Base-by-base conservation (phyloP, 2,329 filamentous ascomycete genomes). In the Cadophora sp. region DNA sequence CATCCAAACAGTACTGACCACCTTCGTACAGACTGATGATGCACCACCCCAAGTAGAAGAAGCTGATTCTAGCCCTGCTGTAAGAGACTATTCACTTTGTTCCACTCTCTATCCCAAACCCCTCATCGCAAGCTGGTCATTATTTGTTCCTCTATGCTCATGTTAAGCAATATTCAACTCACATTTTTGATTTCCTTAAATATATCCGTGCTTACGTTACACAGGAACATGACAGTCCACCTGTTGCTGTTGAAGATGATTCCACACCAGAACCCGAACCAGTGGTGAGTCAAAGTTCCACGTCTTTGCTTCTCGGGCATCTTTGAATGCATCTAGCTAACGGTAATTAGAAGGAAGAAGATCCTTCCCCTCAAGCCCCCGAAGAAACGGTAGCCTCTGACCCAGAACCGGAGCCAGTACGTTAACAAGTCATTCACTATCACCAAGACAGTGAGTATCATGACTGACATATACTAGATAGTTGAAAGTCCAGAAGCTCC, bases 341-440 rank as follows among this genome's bases (percentile, higher is more conserved):
- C 5, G 30, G n/a, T 6, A n/a, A 0, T 9, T 30, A 62, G 60
- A 45, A 53, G 39, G 60, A 62, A 41, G 59, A 62, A 43, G 60
- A 62, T 11, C 20, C 47, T 33, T 24, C 33, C 8, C 16, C 22
- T 13, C 36, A 20, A 27, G 36, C n/a, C 20, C n/a, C 24, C 20
- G 58, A 60, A 6, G 58, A 60, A 1, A 22, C 24, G 3, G 2
- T 6, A 20, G 18, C 41, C 33, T 33, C 36, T n/a, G 14, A 13
- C 18, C 16, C 61, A 36, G 61, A 62, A 30, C 30, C 59, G 8
- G 55, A 59, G 13, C 27, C 27, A n/a, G 53, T 58, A 47, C 43
- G 43, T 18, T n/a, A 7, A n/a, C 16, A 47, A 16, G 7, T 24
- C 36, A 13, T 39, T 39, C 8, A 4, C 7, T 39, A 8, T 39